Evolutionary conservation across 108 stramenopile species (phyloP).

Genomic region (Pseudonitzschia pungens): DNA sequence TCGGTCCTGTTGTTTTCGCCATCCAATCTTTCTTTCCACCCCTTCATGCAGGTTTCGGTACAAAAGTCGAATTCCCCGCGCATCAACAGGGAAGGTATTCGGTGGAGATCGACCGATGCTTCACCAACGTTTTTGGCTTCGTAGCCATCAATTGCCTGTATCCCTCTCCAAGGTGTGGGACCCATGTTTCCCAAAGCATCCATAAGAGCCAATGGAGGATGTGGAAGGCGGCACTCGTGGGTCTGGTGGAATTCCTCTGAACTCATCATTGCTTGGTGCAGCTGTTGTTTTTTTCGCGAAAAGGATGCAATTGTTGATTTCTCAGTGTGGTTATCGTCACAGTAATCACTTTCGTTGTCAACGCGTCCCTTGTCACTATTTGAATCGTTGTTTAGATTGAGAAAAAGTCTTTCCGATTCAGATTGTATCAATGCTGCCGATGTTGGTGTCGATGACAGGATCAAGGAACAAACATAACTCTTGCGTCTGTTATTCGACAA

Average conservation of each 20-base stretch:
- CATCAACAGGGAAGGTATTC: conserved; percentile 39
- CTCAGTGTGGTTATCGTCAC: conserved; percentile 22
- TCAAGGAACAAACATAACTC: conserved; percentile 32
- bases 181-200: conserved; percentile 63
- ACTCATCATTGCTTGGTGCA: background rate
- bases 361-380: background rate
- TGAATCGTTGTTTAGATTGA: conserved; percentile 14
- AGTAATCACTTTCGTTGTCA: conserved; percentile 19
- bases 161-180: conserved; percentile 49
- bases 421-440: conserved; percentile 34
- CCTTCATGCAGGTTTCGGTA: conserved; percentile 31
- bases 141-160: conserved; percentile 55
- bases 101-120: background rate
- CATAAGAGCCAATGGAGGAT: conserved; percentile 46
- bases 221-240: conserved; percentile 60
- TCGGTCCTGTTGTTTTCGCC: background rate
- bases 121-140: conserved; percentile 8
- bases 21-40: conserved; percentile 25
- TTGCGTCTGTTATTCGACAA: conserved; percentile 18
- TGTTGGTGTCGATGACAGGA: conserved; percentile 57
- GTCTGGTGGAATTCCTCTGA: conserved; percentile 46
- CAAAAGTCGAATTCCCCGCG: conserved; percentile 60
- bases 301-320: background rate
- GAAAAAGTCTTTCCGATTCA: conserved; percentile 37
- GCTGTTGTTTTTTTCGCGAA: background rate